These are phyloP conservation scores for Torulaspora globosa DNA, from an alignment of 1,139 yeast species.

Conservation along the genomic window DNA sequence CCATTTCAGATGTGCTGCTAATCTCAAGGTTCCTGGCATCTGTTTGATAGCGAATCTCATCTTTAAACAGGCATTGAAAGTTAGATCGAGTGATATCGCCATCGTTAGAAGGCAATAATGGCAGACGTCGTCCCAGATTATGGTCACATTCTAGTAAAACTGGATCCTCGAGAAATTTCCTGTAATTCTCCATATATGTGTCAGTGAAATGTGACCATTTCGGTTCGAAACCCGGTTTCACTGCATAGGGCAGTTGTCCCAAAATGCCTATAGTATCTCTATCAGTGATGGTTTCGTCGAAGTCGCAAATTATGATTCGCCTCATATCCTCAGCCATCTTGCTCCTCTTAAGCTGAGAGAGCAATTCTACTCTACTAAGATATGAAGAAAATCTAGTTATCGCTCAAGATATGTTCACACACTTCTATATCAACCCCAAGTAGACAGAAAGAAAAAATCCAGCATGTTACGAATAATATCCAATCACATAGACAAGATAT, in stretches of 20 bases:
- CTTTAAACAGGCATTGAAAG: conserved; percentile 11
- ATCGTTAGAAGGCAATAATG: conserved; percentile 12
- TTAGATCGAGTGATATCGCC: conserved; percentile 5
- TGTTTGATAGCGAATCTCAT: conserved; percentile 22
- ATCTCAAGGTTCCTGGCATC: conserved; percentile 24
- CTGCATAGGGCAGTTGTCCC: conserved; percentile 25
- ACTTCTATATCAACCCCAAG: conserved; percentile 19
- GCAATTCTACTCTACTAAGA: no score
- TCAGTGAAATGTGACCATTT: conserved; percentile 29
- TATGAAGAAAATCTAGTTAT: neutral
- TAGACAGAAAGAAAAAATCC: conserved; percentile 6
- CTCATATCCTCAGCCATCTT: conserved; percentile 9
- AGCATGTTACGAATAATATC: no score
- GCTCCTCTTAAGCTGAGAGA: neutral
- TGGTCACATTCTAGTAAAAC: neutral
- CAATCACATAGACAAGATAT: neutral
- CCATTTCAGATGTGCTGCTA: conserved; percentile 27
- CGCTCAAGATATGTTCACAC: conserved; percentile 12
- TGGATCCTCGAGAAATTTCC: conserved; percentile 6
- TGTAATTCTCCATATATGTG: conserved; percentile 23
- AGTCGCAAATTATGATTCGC: conserved; percentile 30
- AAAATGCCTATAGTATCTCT: conserved; percentile 30
- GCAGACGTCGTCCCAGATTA: conserved; percentile 14
- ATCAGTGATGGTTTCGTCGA: conserved; percentile 35
- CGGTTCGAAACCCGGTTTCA: conserved; percentile 21